Evolutionary conservation across 2,329 filamentous ascomycete genomes (phyloP), one percentile per base, ranked within the genome.

Genomic region (Tolypocladium sp.): DNA sequence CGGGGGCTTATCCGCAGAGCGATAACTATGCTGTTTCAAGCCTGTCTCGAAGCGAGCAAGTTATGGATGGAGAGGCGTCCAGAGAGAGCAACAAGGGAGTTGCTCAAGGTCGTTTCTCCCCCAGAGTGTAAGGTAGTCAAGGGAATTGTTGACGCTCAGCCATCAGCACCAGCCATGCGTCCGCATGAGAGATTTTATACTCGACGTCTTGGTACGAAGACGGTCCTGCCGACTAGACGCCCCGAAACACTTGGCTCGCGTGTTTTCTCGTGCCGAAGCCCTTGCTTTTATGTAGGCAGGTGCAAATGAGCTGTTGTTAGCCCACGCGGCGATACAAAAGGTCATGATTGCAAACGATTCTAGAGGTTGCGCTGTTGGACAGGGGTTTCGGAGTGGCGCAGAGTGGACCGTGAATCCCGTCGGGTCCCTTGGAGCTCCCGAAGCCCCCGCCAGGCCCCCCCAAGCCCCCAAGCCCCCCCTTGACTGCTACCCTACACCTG

Each of bases 371-470:
- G 49, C 30, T 5, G 49, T 27, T 20, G 41, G 46, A 41, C 57
- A 60, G 60, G 60, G 58, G 58, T 55, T 40, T 60, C 58, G 60
- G 58, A 55, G 57, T 57, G 52, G 58, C 57, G 57, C 57, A 51
- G n/a, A n/a, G 49, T 35, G 49, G 30, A 33, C 12, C 46, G 49
- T 22, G 46, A n/a, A 15, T 27, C 46, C 27, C 44, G 41, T 17
- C 12, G 15, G 22, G n/a, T 13, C 20, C 41, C 10, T 25, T 27
- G 22, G 17, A 52, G 49, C 49, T 33, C 49, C 49, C 49, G 49
- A 53, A 35, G 10, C 49, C 49, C 49, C 49, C 49, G 27, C 27
- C 15, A 7, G 15, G 2, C 27, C 46, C 27, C 52, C 33, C n/a
- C n/a, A n/a, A n/a, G n/a, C n/a, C n/a, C n/a, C n/a, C n/a, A n/a